Conservation (phyloP, 495 filamentous ascomycete genomes). For the Cudoniella acicularis region DNA sequence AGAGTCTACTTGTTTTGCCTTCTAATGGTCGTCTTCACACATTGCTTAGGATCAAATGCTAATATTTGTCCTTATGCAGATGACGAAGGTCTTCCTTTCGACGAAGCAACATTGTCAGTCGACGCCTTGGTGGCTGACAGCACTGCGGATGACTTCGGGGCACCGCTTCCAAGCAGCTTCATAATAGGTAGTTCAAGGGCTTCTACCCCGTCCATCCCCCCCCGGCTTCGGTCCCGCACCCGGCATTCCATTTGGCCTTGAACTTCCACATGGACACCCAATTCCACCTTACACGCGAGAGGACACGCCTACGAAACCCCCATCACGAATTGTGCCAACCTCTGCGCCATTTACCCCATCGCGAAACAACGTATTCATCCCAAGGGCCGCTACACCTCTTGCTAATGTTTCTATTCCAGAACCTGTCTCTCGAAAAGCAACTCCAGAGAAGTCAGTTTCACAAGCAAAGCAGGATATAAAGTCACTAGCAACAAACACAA, state of each 20-base stretch:
- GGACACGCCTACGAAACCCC: constrained; percentile 17
- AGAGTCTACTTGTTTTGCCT: constrained; percentile 16
- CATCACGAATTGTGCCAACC: constrained; percentile 20
- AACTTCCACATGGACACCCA: constrained; percentile 47
- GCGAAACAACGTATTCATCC: constrained; percentile 11
- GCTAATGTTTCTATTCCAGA: constrained; percentile 17
- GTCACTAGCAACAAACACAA: constrained; percentile 38
- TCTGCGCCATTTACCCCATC: constrained; percentile 25
- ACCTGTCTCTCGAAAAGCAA: constrained; percentile 1
- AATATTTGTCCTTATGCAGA: constrained; percentile 20
- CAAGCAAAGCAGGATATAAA: constrained; percentile 46
- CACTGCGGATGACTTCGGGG: constrained; percentile 28
- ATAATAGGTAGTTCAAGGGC: constrained; percentile 43
- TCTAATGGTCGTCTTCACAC: constrained; percentile 12
- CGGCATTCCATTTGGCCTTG: constrained; percentile 36
- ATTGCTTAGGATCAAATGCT: constrained; percentile 5
- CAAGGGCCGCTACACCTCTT: constrained; percentile 23
- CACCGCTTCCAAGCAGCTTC: constrained; percentile 23
- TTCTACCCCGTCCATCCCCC: constrained; percentile 57
- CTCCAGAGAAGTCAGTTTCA: background rate
- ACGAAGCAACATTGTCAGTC: constrained; percentile 50
- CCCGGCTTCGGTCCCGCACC: constrained; percentile 62
- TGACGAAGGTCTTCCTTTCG: constrained; percentile 38
- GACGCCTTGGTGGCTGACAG: constrained; percentile 55
- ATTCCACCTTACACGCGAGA: constrained; percentile 37